phyloP scores from a whole-genome alignment of 371 early-diverging fungal species.

The Thermomucor indicae-seudaticae region DNA sequence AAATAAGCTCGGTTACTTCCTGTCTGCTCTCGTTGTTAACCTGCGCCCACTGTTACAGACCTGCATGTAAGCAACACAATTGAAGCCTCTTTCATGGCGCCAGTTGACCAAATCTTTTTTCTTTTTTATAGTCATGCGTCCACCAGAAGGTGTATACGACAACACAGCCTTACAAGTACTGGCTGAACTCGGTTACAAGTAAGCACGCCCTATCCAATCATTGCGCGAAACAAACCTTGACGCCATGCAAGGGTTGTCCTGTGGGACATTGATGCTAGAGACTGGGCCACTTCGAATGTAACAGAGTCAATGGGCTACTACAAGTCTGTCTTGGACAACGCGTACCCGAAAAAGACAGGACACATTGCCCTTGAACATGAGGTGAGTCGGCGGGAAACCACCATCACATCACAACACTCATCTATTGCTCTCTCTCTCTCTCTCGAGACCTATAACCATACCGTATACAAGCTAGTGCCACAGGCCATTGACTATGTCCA shows the following conservation, averaged over 20 bases:
- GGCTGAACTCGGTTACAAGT: conserved; percentile 41
- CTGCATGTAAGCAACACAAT: conserved; percentile 25
- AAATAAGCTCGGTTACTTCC: neutral
- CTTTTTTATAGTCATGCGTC: conserved; percentile 27
- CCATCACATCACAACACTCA: too few relatives aligned
- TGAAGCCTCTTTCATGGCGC: too few relatives aligned
- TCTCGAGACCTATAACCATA: conserved; percentile 11
- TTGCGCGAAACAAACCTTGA: neutral
- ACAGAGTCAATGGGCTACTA: conserved; percentile 11
- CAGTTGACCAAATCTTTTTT: neutral
- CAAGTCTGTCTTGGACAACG: conserved; percentile 10
- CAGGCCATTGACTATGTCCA: conserved; percentile 29
- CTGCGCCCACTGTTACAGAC: conserved; percentile 6
- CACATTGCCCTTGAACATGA: conserved; percentile 44
- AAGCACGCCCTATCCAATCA: neutral
- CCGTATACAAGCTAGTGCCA: conserved; percentile 35
- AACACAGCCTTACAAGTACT: conserved; percentile 27
- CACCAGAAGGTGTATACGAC: conserved; percentile 48
- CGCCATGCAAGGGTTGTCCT: conserved; percentile 23
- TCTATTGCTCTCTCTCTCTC: neutral
- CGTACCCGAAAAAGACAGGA: conserved; percentile 8
- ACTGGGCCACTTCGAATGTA: conserved; percentile 34
- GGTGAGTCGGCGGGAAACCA: too few relatives aligned
- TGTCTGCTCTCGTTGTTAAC: neutral
- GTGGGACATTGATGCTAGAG: conserved; percentile 57